Evolutionary conservation across 805 yeast species (phyloP), one percentile per base, ranked within the genome.

Genomic region (Ogataea corticis): DNA sequence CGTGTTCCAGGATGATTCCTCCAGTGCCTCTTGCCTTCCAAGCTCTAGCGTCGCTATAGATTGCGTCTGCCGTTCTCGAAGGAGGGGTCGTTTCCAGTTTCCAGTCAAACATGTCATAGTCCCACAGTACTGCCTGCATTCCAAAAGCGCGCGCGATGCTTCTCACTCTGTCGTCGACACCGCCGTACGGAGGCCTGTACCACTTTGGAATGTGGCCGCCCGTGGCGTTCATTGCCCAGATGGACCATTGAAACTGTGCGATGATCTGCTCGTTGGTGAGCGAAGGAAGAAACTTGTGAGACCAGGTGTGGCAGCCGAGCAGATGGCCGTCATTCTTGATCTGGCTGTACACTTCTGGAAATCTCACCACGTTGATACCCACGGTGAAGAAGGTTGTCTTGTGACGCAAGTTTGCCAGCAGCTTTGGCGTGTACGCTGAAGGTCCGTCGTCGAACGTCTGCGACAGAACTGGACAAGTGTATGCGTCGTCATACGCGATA

Each of bases 381-480:
- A 91, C 71, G 2, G 89, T 83, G 70, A 92, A 92, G 58, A 92
- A 91, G 0, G 96, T 91, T 0, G 90, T 67, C 44, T 76, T 81
- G 34, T 54, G 58, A 7, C 69, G 64, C 51, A 91, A 66, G n/a
- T 71, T 66, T 3, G 71, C 66, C 18, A 90, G 63, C 25, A 92
- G 71, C 34, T 71, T 72, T 3, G 77, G 69, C 0, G 97, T 91
- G 17, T 79, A 75, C 0, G 80, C 80, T 0, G 91, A 76, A 1
- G 99, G 99, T 0, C 99, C 98, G 63, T 92, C 98, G 63, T 92
- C 99, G 66, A 92, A 92, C 0, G 96, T 84, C 67, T 92, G 98
- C 0, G 91, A 80, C 31, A 92, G 69, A 38, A 71, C 69, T 2
- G 83, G 78, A 63, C 97, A 91, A 0, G 92, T 79, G 55, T 70